phyloP scores from a whole-genome alignment of 208 protist genomes.

The Trypanosoma congolense region DNA sequence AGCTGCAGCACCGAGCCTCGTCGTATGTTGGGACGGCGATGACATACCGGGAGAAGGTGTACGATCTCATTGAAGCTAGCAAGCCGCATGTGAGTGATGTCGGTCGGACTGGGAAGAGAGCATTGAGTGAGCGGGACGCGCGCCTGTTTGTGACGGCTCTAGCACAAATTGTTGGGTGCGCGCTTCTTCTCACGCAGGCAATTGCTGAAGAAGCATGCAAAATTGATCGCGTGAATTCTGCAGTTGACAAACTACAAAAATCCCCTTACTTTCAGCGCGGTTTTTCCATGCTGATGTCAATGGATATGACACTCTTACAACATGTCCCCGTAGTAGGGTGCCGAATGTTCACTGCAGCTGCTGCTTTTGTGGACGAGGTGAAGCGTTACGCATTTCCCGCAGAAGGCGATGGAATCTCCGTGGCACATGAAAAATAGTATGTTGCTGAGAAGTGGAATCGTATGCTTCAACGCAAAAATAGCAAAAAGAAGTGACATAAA shows the following conservation, averaged over 20 bases:
- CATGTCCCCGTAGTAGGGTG: constrained; percentile 32
- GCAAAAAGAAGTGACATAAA: too few relatives aligned
- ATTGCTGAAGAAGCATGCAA: constrained; percentile 17
- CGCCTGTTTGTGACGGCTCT: constrained; percentile 24
- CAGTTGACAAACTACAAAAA: constrained; percentile 4
- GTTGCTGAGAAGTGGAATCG: too few relatives aligned
- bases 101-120: not conserved
- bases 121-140: constrained; percentile 1
- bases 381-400: constrained; percentile 22
- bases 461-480: too few relatives aligned
- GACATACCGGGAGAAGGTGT: constrained; percentile 3
- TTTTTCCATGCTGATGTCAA: not conserved
- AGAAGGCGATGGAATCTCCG: not conserved
- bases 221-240: constrained; percentile 7
- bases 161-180: constrained; percentile 27
- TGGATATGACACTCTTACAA: constrained; percentile 1
- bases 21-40: constrained; percentile 10
- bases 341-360: constrained; percentile 23
- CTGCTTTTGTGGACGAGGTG: constrained; percentile 25
- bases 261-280: constrained; percentile 1
- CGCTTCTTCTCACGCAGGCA: constrained; percentile 28
- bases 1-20: constrained; percentile 5
- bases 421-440: too few relatives aligned
- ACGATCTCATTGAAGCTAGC: not conserved
- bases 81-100: constrained; percentile 7